These are phyloP conservation scores for Aspergillus alliaceus DNA, from an alignment of 2,329 filamentous ascomycete genomes.

Conservation along the genomic window DNA sequence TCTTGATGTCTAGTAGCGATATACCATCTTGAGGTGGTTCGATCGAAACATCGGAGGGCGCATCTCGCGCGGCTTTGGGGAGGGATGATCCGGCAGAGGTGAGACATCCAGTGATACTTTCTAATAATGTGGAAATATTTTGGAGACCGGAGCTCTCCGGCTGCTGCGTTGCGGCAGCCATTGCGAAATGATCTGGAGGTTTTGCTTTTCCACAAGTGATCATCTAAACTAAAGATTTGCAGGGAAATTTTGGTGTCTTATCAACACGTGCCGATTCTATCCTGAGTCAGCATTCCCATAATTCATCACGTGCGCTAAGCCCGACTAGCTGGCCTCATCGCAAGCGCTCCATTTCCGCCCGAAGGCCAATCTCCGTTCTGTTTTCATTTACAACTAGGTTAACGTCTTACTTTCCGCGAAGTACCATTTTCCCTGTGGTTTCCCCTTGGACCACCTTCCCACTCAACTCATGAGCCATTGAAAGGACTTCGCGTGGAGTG, in stretches of 20 bases:
- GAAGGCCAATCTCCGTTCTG: neutral
- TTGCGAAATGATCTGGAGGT: constrained; percentile 13
- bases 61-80: constrained; percentile 30
- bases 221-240: constrained; percentile 1
- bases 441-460: neutral
- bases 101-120: constrained; percentile 36
- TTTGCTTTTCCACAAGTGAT: neutral
- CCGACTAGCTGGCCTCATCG: constrained; percentile 18
- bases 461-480: constrained; percentile 12
- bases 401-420: neutral
- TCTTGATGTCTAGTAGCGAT: constrained; percentile 92
- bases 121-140: constrained; percentile 32
- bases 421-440: neutral
- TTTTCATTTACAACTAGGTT: too few relatives aligned
- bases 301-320: constrained; percentile 18
- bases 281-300: neutral
- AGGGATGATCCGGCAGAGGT: constrained; percentile 36
- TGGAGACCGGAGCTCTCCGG: constrained; percentile 21
- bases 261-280: constrained; percentile 23
- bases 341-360: neutral
- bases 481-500: constrained; percentile 10
- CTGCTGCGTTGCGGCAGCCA: constrained; percentile 25
- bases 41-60: constrained; percentile 64
- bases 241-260: constrained; percentile 25
- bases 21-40: constrained; percentile 81